Conservation (phyloP, 495 filamentous ascomycete genomes). For the Viridothelium virens region DNA sequence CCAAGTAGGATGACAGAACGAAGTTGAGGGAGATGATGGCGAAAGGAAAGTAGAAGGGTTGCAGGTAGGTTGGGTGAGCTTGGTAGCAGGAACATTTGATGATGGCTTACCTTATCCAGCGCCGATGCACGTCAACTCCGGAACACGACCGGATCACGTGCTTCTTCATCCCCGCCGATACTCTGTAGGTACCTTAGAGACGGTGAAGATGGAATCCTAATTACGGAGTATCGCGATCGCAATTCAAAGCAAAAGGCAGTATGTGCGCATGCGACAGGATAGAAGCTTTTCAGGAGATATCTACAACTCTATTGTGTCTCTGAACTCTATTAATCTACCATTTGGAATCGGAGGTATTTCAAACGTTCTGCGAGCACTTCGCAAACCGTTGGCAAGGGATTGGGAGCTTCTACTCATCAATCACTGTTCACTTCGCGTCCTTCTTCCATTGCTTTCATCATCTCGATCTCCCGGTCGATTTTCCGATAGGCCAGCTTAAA, state of each 20-base stretch:
- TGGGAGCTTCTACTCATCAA: not conserved
- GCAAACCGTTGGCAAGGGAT: not conserved
- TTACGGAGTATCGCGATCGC: too few relatives aligned
- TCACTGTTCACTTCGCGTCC: not conserved
- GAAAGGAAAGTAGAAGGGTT: not conserved
- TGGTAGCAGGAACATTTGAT: not conserved
- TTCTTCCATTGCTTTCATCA: conserved; percentile 17
- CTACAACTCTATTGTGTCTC: too few relatives aligned
- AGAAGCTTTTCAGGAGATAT: too few relatives aligned
- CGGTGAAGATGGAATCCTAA: too few relatives aligned
- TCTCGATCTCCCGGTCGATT: conserved; percentile 27
- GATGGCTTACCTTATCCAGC: not conserved
- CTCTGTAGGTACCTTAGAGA: too few relatives aligned
- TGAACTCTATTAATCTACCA: too few relatives aligned
- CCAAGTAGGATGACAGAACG: not conserved
- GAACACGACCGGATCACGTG: not conserved
- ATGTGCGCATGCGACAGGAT: too few relatives aligned
- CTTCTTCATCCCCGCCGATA: not conserved
- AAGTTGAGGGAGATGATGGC: not conserved
- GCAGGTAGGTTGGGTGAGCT: too few relatives aligned
- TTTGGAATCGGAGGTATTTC: too few relatives aligned
- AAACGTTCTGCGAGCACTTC: not conserved
- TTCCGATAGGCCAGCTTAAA: conserved; percentile 33
- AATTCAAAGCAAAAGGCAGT: too few relatives aligned
- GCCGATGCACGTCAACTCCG: conserved; percentile 9